These are phyloP conservation scores for Phytophthora brassicae DNA, from an alignment of 352 stramenopile genomes.

Conservation along the genomic window DNA sequence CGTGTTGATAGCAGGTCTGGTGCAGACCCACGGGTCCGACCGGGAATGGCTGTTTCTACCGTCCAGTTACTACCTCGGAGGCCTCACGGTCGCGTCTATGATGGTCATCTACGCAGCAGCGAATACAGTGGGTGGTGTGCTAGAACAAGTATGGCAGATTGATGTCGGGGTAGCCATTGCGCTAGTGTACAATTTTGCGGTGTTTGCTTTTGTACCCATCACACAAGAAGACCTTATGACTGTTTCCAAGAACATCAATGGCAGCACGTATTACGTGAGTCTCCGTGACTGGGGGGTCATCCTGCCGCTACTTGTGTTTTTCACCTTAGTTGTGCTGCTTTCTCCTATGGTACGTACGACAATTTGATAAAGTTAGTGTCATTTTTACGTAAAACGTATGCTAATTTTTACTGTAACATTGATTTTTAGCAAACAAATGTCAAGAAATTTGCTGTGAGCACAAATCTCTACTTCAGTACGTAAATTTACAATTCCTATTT, in stretches of 20 bases:
- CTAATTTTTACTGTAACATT: neutral
- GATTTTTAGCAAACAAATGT: slow-evolving; percentile 54
- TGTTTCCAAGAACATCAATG: slow-evolving; percentile 52
- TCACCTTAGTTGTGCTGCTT: slow-evolving; percentile 66
- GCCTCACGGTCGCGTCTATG: slow-evolving; percentile 62
- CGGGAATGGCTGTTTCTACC: slow-evolving; percentile 63
- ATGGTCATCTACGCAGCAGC: slow-evolving; percentile 74
- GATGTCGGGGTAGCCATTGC: slow-evolving; percentile 65
- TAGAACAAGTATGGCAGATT: slow-evolving; percentile 76
- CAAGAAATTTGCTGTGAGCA: slow-evolving; percentile 78
- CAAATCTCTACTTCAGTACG: slow-evolving; percentile 82
- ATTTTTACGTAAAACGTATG: too few species aligned
- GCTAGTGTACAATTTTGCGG: slow-evolving; percentile 71
- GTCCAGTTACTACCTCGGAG: slow-evolving; percentile 66
- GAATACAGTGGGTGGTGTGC: slow-evolving; percentile 56
- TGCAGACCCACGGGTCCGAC: slow-evolving; percentile 48
- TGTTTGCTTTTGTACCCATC: slow-evolving; percentile 60
- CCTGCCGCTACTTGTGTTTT: slow-evolving; percentile 60
- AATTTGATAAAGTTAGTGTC: too few species aligned
- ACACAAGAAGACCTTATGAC: slow-evolving; percentile 47
- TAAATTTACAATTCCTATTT: neutral
- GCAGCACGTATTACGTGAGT: slow-evolving; percentile 65
- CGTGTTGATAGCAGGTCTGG: slow-evolving; percentile 56
- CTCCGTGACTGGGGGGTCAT: slow-evolving; percentile 57
- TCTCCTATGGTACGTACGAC: slow-evolving; percentile 48